phyloP scores from a whole-genome alignment of 2,329 filamentous ascomycete genomes.

The Helicocarpus griseus region DNA sequence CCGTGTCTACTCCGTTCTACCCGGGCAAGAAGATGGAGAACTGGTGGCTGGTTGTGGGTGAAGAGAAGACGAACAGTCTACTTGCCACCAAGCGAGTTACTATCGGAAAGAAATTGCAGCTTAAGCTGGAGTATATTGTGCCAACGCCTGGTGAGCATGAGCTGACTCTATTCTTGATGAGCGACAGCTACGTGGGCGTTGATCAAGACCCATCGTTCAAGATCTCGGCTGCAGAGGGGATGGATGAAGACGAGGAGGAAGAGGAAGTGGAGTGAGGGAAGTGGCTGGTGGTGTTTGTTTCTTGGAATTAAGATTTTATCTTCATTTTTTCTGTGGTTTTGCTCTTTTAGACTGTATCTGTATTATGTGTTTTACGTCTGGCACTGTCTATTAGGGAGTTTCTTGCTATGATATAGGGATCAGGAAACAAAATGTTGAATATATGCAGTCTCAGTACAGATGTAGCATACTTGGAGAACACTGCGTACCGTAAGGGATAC shows the following conservation, averaged over 20 bases:
- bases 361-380: not conserved
- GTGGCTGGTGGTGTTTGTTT: not conserved
- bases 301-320: not conserved
- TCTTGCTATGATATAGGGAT: not conserved
- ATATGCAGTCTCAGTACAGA: no score
- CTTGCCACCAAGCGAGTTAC: conserved; percentile 93
- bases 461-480: no score
- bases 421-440: no score
- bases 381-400: not conserved
- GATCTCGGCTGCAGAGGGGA: conserved; percentile 77
- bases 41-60: conserved; percentile 96
- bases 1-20: conserved; percentile 93
- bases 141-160: conserved; percentile 77
- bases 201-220: conserved; percentile 90
- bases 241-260: conserved; percentile 88
- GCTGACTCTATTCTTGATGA: conserved; percentile 88
- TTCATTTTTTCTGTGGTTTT: not conserved
- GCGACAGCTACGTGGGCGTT: conserved; percentile 91
- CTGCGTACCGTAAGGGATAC: no score
- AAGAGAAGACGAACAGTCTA: conserved; percentile 78
- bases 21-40: conserved; percentile 88
- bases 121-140: conserved; percentile 79
- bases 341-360: not conserved
- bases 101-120: conserved; percentile 65
- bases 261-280: conserved; percentile 42